Conservation (phyloP, 495 filamentous ascomycete genomes). For the Penicillium dipodomyicola region DNA sequence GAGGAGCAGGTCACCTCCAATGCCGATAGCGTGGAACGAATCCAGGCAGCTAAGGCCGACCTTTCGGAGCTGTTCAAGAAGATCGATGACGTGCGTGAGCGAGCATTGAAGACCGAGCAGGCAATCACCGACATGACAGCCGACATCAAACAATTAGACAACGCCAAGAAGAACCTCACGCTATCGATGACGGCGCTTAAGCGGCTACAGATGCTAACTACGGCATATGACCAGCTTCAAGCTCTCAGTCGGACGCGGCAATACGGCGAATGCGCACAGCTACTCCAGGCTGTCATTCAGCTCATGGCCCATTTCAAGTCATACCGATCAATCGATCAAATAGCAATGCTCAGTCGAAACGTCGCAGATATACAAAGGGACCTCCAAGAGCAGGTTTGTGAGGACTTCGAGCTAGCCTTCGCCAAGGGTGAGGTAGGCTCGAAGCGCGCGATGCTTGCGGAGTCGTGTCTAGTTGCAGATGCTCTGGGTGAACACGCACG, state of each 20-base stretch:
- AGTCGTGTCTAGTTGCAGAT: constrained; percentile 93
- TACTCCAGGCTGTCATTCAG: constrained; percentile 94
- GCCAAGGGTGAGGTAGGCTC: constrained; percentile 80
- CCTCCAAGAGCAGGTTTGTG: constrained; percentile 92
- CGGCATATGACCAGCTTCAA: constrained; percentile 92
- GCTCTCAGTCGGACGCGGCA: constrained; percentile 80
- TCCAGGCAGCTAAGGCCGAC: constrained; percentile 85
- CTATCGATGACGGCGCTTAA: constrained; percentile 98
- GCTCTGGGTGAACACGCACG: constrained; percentile 87
- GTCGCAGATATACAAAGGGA: constrained; percentile 94
- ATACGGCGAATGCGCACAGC: constrained; percentile 92
- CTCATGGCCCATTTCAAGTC: constrained; percentile 99
- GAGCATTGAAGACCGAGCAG: constrained; percentile 88
- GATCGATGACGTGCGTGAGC: constrained; percentile 88
- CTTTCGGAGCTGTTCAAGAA: constrained; percentile 87
- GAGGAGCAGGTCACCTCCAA: constrained; percentile 81
- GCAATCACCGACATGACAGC: constrained; percentile 98
- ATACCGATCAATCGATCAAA: constrained; percentile 96
- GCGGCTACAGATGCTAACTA: constrained; percentile 96
- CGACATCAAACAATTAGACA: constrained; percentile 96
- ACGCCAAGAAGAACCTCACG: constrained; percentile 93
- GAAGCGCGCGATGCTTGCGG: constrained; percentile 68
- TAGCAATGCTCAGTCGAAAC: constrained; percentile 87
- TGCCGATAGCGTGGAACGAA: constrained; percentile 81
- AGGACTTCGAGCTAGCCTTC: constrained; percentile 95